phyloP scores from a whole-genome alignment of 2,329 filamentous ascomycete species.

The Ceratocystis cubensis region DNA sequence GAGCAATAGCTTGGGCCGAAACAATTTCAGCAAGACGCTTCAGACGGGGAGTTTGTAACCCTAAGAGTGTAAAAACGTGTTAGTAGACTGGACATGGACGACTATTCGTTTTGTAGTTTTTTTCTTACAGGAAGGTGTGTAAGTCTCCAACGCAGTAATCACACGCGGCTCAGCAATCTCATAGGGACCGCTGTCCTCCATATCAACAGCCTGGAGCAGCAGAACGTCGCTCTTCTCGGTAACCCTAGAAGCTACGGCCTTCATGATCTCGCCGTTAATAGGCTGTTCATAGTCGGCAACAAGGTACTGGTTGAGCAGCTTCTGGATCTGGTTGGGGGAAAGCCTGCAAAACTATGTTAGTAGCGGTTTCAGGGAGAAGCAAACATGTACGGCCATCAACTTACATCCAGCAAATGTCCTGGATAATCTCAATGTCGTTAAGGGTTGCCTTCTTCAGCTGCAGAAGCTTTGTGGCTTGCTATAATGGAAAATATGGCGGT shows the following conservation, averaged over 20 bases:
- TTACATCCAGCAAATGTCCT: constrained; percentile 99
- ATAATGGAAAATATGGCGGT: background rate
- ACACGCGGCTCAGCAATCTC: constrained; percentile 94
- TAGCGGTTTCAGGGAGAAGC: constrained; percentile 5
- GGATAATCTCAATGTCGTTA: constrained; percentile 99
- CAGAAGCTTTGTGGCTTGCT: constrained; percentile 96
- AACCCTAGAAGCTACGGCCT: constrained; percentile 89
- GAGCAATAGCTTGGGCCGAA: constrained; percentile 86
- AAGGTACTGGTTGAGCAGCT: constrained; percentile 94
- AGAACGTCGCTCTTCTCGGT: constrained; percentile 98
- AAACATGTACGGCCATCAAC: constrained; percentile 28
- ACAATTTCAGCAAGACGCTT: constrained; percentile 98
- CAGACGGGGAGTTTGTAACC: constrained; percentile 88
- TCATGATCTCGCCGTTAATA: constrained; percentile 99
- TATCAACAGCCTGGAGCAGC: constrained; percentile 85
- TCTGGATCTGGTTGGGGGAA: constrained; percentile 97
- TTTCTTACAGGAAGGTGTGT: constrained; percentile 83
- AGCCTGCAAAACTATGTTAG: constrained; percentile 44
- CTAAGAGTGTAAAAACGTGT: constrained; percentile 32
- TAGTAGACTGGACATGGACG: constrained; percentile 25
- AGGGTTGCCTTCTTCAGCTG: constrained; percentile 98
- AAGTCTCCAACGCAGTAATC: constrained; percentile 93
- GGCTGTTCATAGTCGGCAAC: constrained; percentile 98
- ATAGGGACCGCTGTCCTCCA: constrained; percentile 97
- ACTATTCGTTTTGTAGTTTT: background rate